These are phyloP conservation scores for Acidiella bohemica DNA, from an alignment of 495 filamentous ascomycete species.

Conservation along the genomic window DNA sequence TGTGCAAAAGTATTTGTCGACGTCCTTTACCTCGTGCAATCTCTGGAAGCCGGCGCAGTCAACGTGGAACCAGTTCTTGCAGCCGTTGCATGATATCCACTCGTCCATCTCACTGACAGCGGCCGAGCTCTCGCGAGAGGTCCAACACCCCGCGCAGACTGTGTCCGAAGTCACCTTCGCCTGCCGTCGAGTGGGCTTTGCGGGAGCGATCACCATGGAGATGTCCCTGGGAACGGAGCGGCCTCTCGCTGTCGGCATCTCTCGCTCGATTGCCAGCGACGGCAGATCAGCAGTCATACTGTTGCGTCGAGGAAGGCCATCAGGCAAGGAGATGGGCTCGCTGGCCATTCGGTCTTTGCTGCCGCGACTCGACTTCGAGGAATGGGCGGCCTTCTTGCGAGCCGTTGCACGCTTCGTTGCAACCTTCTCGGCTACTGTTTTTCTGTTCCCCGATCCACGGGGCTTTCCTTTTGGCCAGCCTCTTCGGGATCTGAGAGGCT, in stretches of 20 bases:
- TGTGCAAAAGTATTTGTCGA: conserved; percentile 60
- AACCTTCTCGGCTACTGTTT: conserved; percentile 12
- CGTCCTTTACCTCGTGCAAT: conserved; percentile 51
- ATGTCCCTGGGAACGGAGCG: conserved; percentile 21
- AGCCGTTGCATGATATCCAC: conserved; percentile 67
- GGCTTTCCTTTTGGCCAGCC: conserved; percentile 33
- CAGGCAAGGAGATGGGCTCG: neutral
- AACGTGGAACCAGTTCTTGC: conserved; percentile 62
- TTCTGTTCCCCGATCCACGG: conserved; percentile 21
- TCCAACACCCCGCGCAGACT: conserved; percentile 31
- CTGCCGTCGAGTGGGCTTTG: conserved; percentile 4
- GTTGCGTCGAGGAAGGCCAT: conserved; percentile 12
- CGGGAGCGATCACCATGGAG: conserved; percentile 7
- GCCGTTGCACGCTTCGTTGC: conserved; percentile 17
- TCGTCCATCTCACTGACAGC: conserved; percentile 25
- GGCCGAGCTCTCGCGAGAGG: conserved; percentile 15
- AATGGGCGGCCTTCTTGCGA: conserved; percentile 13
- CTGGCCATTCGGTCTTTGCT: neutral
- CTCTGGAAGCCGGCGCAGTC: conserved; percentile 60
- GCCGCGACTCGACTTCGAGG: no score
- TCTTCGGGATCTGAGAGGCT: conserved; percentile 21
- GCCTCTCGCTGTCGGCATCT: conserved; percentile 4
- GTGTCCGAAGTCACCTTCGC: conserved; percentile 10
- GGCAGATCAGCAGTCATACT: conserved; percentile 7
- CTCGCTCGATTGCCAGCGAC: neutral